Base-by-base conservation (phyloP, 1,284 basidiomycete genomes). In the Ustilago hordei region DNA sequence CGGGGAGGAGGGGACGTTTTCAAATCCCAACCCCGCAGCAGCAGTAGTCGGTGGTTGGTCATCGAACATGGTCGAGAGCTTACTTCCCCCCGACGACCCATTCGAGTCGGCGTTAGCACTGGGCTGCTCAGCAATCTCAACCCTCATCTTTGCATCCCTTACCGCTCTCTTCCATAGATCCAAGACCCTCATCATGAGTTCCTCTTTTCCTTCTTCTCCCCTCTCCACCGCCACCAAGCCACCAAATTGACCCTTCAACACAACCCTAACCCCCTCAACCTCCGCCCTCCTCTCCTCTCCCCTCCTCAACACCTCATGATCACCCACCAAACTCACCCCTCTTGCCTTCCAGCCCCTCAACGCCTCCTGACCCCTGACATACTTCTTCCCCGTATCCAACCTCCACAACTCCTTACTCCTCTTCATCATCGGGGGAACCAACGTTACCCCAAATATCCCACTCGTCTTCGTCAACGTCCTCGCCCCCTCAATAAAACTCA, bases 391-490 rank as follows among this genome's bases (percentile, higher is more conserved):
- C 1, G 96, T 98, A 87, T 98, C 95, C 59, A 98, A 88, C 56
- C 95, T 89, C 95, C 96, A 98, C 12, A 98, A 89, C 71, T 98
- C 95, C 84, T 91, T 91, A 1, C 94, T 90, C 2, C 92, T 94
- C 48, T 94, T 91, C 8, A 93, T 95, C 73, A 94, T 87, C 4
- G 93, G 93, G 12, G 96, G 95, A 3, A 91, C 91, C 32, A 98
- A 88, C 55, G 90, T 90, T 43, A 98, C 90, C 35, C 88, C 90
- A 87, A 95, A 98, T 45, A 96, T 89, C 15, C 91, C 91, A 80
- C 91, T 94, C 38, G 91, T 91, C 69, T 79, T 82, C 7, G 57
- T 76, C 60, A 81, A 43, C 92, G 65, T 69, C 17, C 72, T 43
- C 13, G 70, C 90, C 91, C 92, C 91, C 50, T 77, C 77, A 45